Evolutionary conservation across 768 basidiomycete species (phyloP), one percentile per base, ranked within the genome.

Genomic region (Pulveroboletus sp.): DNA sequence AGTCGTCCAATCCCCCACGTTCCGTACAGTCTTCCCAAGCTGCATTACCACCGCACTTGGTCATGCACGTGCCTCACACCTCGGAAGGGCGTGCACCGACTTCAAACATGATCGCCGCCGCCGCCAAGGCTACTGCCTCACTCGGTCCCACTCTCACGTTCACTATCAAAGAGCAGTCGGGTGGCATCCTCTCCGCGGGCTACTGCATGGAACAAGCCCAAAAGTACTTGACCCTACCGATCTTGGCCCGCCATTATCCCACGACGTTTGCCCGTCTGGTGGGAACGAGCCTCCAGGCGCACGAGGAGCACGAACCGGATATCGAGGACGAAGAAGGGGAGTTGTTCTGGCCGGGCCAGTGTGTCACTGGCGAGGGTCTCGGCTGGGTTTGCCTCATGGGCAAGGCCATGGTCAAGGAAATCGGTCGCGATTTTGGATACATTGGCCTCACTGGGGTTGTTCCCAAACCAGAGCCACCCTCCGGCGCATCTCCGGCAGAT

Each of bases 321-420:
- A 80, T 90, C 45, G 88, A 90, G 63, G 89, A 91, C 57, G 85
- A 89, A 55, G 88, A 89, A 63, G 86, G 88, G 55, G 89, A 90
- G 60, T 72, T 91, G n/a, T 87, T 81, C 61, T 90, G 88, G 89
- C 89, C 88, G 0, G 82, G 82, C 36, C 83, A 87, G 59, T 74
- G 78, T 30, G 72, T 82, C 50, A 85, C 78, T 26, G 86, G 86
- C 36, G 85, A 88, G 64, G 89, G 89, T 42, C 74, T 91, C 26
- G 89, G 84, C 19, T 91, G 89, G 89, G 81, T 89, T n/a, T 90
- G 88, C 65, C 73, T 86, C 24, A 84, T 91, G 81, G 88, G 87
- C 58, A 86, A 85, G 63, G 83, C 87, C 34, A 91, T 91, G 89
- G 80, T 91, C 61, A 81, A 78, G 58, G 89, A 91, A 61, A 85